Evolutionary conservation across 2,329 filamentous ascomycete species (phyloP).

Genomic region (Incumbomyces lentus): DNA sequence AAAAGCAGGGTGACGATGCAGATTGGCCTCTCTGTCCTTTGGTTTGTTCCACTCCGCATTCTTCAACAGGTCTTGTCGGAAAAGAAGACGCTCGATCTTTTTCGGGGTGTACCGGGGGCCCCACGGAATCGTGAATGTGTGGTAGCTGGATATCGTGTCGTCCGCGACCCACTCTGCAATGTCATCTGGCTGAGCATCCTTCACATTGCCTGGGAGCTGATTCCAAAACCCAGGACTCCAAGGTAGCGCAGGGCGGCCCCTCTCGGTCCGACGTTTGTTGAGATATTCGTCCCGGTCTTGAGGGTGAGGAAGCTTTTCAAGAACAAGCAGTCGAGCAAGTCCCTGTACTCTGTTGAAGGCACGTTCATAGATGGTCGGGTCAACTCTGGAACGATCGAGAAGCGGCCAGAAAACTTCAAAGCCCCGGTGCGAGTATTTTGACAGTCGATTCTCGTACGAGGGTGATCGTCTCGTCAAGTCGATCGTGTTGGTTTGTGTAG

Average conservation of each 20-base stretch:
- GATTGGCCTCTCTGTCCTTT: slow-evolving; percentile 62
- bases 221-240: slow-evolving; percentile 30
- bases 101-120: slow-evolving; percentile 28
- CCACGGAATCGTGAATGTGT: slow-evolving; percentile 51
- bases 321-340: slow-evolving; percentile 65
- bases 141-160: slow-evolving; percentile 67
- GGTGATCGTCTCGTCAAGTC: slow-evolving; percentile 71
- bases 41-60: slow-evolving; percentile 80
- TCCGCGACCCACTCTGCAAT: slow-evolving; percentile 72
- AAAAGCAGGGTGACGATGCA: slow-evolving; percentile 78
- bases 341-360: slow-evolving; percentile 67
- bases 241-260: slow-evolving; percentile 52
- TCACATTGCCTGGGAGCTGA: slow-evolving; percentile 59
- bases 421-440: slow-evolving; percentile 73
- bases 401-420: slow-evolving; percentile 76
- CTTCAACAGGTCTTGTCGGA: slow-evolving; percentile 63
- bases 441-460: slow-evolving; percentile 77
- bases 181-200: slow-evolving; percentile 67
- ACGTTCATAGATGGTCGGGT: slow-evolving; percentile 79
- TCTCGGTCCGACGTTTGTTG: slow-evolving; percentile 57
- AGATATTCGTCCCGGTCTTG: slow-evolving; percentile 60
- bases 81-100: slow-evolving; percentile 69
- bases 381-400: slow-evolving; percentile 63
- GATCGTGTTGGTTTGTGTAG: slow-evolving; percentile 72
- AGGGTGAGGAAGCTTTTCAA: slow-evolving; percentile 65